Conservation (phyloP, 805 yeast genomes). For the Candida ovalis region DNA sequence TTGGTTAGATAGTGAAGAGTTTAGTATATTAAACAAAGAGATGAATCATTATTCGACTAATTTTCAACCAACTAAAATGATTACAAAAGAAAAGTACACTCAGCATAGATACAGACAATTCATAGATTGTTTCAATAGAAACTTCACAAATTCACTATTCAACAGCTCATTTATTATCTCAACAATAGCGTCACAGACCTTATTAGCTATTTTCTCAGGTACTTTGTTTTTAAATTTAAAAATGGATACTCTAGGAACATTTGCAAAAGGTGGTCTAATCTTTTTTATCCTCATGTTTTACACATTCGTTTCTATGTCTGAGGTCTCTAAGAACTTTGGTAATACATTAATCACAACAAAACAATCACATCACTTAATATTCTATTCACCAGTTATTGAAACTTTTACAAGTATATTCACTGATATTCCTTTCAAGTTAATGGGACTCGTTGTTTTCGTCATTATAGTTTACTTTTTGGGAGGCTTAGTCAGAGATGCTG, state of each 20-base stretch:
- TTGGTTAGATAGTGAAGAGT: constrained; percentile 53
- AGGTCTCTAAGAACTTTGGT: constrained; percentile 41
- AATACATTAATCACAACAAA: constrained; percentile 61
- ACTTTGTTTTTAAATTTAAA: constrained; percentile 49
- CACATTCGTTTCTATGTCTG: constrained; percentile 46
- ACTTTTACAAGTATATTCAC: constrained; percentile 59
- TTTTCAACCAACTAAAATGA: not conserved
- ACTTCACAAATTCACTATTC: not conserved
- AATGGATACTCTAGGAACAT: constrained; percentile 50
- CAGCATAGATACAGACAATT: not conserved
- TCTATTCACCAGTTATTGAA: constrained; percentile 73
- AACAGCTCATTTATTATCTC: not conserved
- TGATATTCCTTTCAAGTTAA: constrained; percentile 58
- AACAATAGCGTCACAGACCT: not conserved
- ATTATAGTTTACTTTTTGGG: constrained; percentile 51
- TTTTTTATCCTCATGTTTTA: constrained; percentile 57
- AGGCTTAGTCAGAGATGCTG: constrained; percentile 46
- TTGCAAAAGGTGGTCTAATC: constrained; percentile 59
- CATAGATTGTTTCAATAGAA: not conserved
- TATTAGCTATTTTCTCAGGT: not conserved
- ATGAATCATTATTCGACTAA: constrained; percentile 28
- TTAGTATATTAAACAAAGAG: constrained; percentile 28
- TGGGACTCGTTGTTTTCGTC: constrained; percentile 41
- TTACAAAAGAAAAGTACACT: not conserved
- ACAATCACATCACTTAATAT: constrained; percentile 62